A percentile compares a stretch with the other conserved stretches of the same genome.
These are phyloP conservation scores for Penicillium sp. DNA, from an alignment of 2,329 filamentous ascomycete species.

Conservation along the genomic window DNA sequence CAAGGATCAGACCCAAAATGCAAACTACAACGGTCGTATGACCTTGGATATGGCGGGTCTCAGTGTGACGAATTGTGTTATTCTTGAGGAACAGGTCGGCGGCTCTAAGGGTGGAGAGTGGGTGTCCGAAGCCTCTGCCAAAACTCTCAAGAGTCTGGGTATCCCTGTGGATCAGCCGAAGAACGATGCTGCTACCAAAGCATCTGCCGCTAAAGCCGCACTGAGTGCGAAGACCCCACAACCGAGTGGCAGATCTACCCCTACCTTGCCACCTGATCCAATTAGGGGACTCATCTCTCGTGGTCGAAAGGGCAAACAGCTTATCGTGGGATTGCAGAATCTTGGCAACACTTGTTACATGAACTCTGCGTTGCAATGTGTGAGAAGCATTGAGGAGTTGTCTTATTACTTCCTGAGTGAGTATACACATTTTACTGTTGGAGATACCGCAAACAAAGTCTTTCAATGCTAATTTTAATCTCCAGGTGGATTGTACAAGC, in stretches of 20 bases:
- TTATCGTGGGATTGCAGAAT: conserved; percentile 79
- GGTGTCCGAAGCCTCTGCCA: conserved; percentile 49
- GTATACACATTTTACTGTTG: conserved; percentile 2
- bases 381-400: conserved; percentile 88
- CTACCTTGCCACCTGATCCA: conserved; percentile 61
- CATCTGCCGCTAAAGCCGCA: conserved; percentile 30
- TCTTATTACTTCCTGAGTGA: conserved; percentile 79
- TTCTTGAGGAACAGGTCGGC: conserved; percentile 76
- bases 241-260: conserved; percentile 65
- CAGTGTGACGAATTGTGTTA: conserved; percentile 68
- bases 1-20: conserved; percentile 68
- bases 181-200: conserved; percentile 22
- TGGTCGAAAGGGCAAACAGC: conserved; percentile 64
- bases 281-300: conserved; percentile 37
- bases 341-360: conserved; percentile 98
- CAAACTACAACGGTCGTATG: conserved; percentile 72
- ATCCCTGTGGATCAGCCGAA: conserved; percentile 45
- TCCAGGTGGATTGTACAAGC: conserved; percentile 62
- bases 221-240: conserved; percentile 37
- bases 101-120: conserved; percentile 53
- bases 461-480: conserved; percentile 11
- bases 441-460: not conserved
- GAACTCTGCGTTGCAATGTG: conserved; percentile 95
- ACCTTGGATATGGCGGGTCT: conserved; percentile 66
- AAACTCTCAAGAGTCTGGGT: conserved; percentile 47